Base-by-base conservation (phyloP, 257 asterid species). In the Haberlea rhodopensis region DNA sequence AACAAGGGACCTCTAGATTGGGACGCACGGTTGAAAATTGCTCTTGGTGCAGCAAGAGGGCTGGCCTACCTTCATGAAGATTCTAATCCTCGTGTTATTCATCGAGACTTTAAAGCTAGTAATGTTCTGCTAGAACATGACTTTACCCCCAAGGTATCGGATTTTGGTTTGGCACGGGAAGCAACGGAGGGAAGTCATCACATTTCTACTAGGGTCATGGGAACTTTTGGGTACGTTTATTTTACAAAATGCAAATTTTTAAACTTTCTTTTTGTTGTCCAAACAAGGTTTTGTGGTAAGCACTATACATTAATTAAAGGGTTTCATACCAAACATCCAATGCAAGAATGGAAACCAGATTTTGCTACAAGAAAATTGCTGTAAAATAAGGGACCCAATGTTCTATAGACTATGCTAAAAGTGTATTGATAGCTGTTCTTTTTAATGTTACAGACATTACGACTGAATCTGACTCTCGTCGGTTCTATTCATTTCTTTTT, bases 11-110 rank as follows among this genome's bases (percentile, higher is more conserved):
- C 88, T 65, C 97, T 94, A 66, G 94, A 90, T 69, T 94, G 99
- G 99, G 97, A 94, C 75, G 96, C 94, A 6, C 82, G 97, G 48
- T 71, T 94, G 68, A 94, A 90, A 76, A 90, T 94, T 68, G 96
- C 99, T 10, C 95, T 94, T 56, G 99, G 97, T 71, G 94, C 99
- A 21, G 99, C 99, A 4, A 83, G 99, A 74, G 99, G 97, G 62
- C 70, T 94, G 70, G 99, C 99, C 67, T 94, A 94, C 67, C 96
- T 94, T 67, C 99, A 94, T 71, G 99, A 94, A 71, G 99, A 94
- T 75, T 90, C 99, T 46, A 90, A 85, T 76, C 99, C 99, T 69
- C 94, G 99, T 63, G 99, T 94, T 52, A 94, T 94, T 72, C 99
- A 94, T 73, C 78, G 99, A 73, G 99, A 94, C 76, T 94, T 94